Base-by-base conservation (phyloP, 2,329 filamentous ascomycete genomes). In the Fusarium falciforme region DNA sequence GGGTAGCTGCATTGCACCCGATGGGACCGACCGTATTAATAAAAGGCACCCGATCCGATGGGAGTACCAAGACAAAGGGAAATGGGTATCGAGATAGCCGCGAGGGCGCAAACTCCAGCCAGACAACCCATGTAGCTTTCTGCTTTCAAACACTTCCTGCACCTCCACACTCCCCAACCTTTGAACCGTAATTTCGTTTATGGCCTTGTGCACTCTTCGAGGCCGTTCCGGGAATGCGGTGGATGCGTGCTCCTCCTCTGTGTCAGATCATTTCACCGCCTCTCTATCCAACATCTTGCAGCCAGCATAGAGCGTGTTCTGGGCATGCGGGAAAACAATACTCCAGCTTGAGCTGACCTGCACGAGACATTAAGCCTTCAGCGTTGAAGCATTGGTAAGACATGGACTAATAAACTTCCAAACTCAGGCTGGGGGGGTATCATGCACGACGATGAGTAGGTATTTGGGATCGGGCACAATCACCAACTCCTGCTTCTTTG, bases 401-500 rank as follows among this genome's bases (percentile, higher is more conserved):
- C 60, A 66, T 60, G 22, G 38, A 64, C 60, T 42, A 54, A 49
- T 61, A 36, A 52, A 36, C 33, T 70, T 82, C 83, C 54, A 54
- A 69, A 60, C 62, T 75, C 76, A 93, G 78, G 90, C 91, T 10
- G 90, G 88, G 42, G 93, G 92, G n/a, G 93, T 94, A 80, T 95
- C 93, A 83, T 96, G 93, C 65, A 96, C 89, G 40, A 95, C 92
- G 64, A 95, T 90, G 40, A 96, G 87, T 55, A 96, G 86, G 82
- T 93, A 97, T 79, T 94, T 95, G 44, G 89, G 79, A 81, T 96
- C 94, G 81, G 93, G 93, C 22, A 96, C 92, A 78, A 96, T 94
- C 68, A 96, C 92, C 71, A 96, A 84, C 82, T 97, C 94, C 77
- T 95, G 93, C 82, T 93, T 95, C 85, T 92, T 94, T n/a, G 93